phyloP scores from a whole-genome alignment of 2,329 filamentous ascomycete genomes.

The Aplosporella prunicola region DNA sequence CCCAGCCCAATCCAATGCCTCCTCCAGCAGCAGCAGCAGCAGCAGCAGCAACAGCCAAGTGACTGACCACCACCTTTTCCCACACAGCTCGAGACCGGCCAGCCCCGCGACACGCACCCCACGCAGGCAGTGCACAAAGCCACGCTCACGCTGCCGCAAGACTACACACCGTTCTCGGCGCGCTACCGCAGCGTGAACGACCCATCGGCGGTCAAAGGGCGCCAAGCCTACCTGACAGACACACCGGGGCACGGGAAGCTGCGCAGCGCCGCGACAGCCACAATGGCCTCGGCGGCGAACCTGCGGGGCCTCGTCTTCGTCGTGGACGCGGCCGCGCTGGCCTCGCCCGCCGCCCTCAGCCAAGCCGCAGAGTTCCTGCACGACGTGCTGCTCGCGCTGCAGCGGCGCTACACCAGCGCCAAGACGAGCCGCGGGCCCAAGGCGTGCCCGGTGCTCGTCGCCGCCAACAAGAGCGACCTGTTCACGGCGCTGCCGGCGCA shows the following conservation, averaged over 20 bases:
- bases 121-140: conserved; percentile 51
- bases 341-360: conserved; percentile 44
- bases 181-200: conserved; percentile 59
- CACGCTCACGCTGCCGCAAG: conserved; percentile 46
- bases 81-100: conserved; percentile 45
- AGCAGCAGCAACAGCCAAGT: neutral
- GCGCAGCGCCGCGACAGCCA: conserved; percentile 53
- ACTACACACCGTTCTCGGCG: conserved; percentile 45
- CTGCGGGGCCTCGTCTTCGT: conserved; percentile 74
- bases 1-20: neutral
- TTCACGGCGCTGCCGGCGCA: conserved; percentile 81
- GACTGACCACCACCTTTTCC: conserved; percentile 2
- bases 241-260: conserved; percentile 91
- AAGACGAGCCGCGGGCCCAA: conserved; percentile 49
- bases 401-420: conserved; percentile 55
- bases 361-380: conserved; percentile 78
- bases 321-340: conserved; percentile 60
- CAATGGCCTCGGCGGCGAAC: conserved; percentile 34
- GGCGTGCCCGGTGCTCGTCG: conserved; percentile 67
- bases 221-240: conserved; percentile 71
- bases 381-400: conserved; percentile 74
- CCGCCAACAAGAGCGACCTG: conserved; percentile 90
- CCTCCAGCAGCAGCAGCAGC: conserved; percentile 3
- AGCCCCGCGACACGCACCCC: conserved; percentile 47
- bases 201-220: conserved; percentile 42